Evolutionary conservation across 2,329 filamentous ascomycete genomes (phyloP), one percentile per base, ranked within the genome.

Genomic region (Xylaria sp.): DNA sequence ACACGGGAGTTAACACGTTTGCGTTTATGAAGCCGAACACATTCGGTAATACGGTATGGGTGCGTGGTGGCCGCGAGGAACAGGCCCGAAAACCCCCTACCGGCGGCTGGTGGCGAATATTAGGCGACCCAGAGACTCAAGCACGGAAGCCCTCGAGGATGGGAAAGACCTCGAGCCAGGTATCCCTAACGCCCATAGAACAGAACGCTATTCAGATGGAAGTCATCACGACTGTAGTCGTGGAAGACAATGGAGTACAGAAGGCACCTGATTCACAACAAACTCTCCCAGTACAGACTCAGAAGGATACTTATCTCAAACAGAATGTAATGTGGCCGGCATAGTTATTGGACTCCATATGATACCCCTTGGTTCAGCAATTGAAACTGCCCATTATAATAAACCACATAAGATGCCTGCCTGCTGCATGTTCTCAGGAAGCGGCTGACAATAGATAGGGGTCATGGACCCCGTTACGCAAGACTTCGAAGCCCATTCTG

Each of bases 1-100:
- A 86, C 20, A 83, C 83, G 0, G 86, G 86, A 0, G 72, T 88
- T 9, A 79, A 81, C 23, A 88, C 86, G 0, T 88, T 89, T 65
- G 78, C 82, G 0, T 87, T 87, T 64, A 81, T 86, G 77, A 73
- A 76, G 5, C 73, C 73, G 23, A 70, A 56, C 23, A 69, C 64
- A 3, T 79, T 77, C 43, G 77, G 77, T 9, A 79, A 79, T 43
- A 78, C 77, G 63, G 63, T 77, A 1, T 79, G 76, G 76, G 75
- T 79, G 4, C 75, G 75, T 28, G 76, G 77, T 12, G 76, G 71
- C 10, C 46, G 41, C 15, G 20, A 48, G 23, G 43, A 70, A 60
- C 49, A 71, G n/a, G 55, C 41, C 0, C 71, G 62, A n/a, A 66
- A 69, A 31, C 65, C 69, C 55, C 73, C 57, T 18, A 68, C 56